Evolutionary conservation across 2,329 filamentous ascomycete genomes (phyloP), one percentile per base, ranked within the genome.

Genomic region (Tothia fuscella): DNA sequence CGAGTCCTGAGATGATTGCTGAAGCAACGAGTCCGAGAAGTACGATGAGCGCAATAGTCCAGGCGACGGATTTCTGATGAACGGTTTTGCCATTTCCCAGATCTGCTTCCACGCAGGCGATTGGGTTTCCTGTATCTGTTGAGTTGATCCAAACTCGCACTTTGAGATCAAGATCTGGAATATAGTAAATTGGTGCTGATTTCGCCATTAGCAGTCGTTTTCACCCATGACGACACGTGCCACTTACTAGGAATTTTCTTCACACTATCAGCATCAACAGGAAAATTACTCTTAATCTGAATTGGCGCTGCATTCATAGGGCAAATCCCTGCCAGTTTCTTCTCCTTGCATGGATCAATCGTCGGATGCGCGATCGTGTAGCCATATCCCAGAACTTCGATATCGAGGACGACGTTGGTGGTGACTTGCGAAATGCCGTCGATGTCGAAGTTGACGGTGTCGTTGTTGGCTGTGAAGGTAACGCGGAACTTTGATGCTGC

Each of bases 31-130:
- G 70, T 51, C 83, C 86, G 35, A 93, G 65, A 46, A 85, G 85
- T 48, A 86, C 85, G 53, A 95, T 87, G 50, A 93, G 71, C 43
- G 88, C 89, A 21, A 88, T 87, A 30, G 78, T 72, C 88, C 88
- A 95, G 53, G 87, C 86, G 30, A 95, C 87, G 46, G 80, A 86
- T 47, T 84, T 68, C 52, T 94, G 76, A 58, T 95, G 79, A 41
- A 95, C 89, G 0, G 87, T 93, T 64, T 94, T 84, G 46, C 83
- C 84, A 60, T 95, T 96, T 51, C 86, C 91, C 41, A 95, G 71
- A 47, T 79, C 70, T 37, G 87, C 87, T 66, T 93, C 82, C 40
- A 95, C 77, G 59, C 89, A 96, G 44, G 88, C 86, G 39, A 93
- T 74, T 52, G 72, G 78, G 38, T 72, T 64, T 41, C 71, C 69